A percentile compares a stretch with the other conserved stretches of the same genome.
These are phyloP conservation scores for Medicago arabica DNA, from an alignment of 306 rosid genomes.

Conservation along the genomic window DNA sequence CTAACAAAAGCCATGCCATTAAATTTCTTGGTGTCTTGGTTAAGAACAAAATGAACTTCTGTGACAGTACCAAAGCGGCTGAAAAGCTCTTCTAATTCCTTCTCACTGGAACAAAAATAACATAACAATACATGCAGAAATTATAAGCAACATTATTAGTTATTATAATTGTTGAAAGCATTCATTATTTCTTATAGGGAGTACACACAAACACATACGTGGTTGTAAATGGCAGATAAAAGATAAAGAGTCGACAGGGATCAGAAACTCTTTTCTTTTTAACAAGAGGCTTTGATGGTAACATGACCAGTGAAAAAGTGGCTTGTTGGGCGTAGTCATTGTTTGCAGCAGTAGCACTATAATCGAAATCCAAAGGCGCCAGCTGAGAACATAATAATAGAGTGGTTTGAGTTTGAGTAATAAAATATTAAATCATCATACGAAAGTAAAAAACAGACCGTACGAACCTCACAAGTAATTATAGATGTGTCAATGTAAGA, in stretches of 20 bases:
- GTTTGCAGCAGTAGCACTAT: too few species aligned
- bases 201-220: conserved; percentile 47
- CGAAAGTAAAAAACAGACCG: too few species aligned
- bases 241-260: conserved; percentile 73
- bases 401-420: too few species aligned
- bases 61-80: conserved; percentile 66
- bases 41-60: conserved; percentile 77
- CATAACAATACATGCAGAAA: conserved; percentile 12
- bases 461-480: conserved; percentile 72
- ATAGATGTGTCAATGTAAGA: conserved; percentile 59
- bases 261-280: conserved; percentile 55
- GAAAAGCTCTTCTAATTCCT: conserved; percentile 80
- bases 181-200: background rate
- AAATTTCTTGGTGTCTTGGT: conserved; percentile 7
- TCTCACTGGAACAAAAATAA: conserved; percentile 61
- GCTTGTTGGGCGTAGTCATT: too few species aligned
- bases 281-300: too few species aligned
- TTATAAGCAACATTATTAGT: background rate
- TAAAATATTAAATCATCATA: too few species aligned
- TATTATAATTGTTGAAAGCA: background rate
- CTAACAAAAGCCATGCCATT: too few species aligned
- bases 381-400: too few species aligned
- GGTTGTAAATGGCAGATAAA: conserved; percentile 80
- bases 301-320: too few species aligned
- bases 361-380: too few species aligned